Evolutionary conservation across 179 eudicot genomes (phyloP).

Genomic region (Pouteria campechiana): DNA sequence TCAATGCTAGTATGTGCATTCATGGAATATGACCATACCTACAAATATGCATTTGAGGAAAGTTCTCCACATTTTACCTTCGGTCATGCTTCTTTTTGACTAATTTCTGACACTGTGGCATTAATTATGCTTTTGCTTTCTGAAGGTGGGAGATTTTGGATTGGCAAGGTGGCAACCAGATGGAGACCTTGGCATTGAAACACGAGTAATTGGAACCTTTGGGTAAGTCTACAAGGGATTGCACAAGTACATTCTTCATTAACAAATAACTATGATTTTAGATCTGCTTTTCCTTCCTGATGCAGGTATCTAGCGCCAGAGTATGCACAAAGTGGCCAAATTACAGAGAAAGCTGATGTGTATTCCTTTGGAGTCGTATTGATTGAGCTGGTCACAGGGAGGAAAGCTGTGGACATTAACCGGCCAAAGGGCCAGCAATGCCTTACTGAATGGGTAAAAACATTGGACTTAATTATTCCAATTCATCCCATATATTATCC

Average conservation of each 20-base stretch:
- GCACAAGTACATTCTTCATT: neutral
- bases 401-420: conserved; percentile 73
- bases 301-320: conserved; percentile 78
- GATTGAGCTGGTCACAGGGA: conserved; percentile 64
- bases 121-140: neutral
- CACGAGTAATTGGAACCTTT: conserved; percentile 80
- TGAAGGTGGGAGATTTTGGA: conserved; percentile 82
- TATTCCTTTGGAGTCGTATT: conserved; percentile 80
- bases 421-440: conserved; percentile 85
- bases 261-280: neutral
- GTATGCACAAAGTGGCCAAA: conserved; percentile 81
- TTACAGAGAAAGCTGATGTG: conserved; percentile 81
- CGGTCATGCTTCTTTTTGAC: too few species aligned
- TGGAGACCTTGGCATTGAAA: conserved; percentile 70
- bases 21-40: too few species aligned
- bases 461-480: neutral
- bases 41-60: too few species aligned
- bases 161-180: conserved; percentile 90
- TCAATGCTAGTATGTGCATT: too few species aligned
- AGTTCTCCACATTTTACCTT: too few species aligned
- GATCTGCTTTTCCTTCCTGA: neutral
- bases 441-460: conserved; percentile 89
- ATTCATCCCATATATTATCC: neutral
- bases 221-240: conserved; percentile 31
- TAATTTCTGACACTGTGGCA: too few species aligned